Percentiles rank a stretch among this genome's conserved stretches.
phyloP scores from a whole-genome alignment of 2,329 filamentous ascomycete genomes.

The Ascochyta fabae region DNA sequence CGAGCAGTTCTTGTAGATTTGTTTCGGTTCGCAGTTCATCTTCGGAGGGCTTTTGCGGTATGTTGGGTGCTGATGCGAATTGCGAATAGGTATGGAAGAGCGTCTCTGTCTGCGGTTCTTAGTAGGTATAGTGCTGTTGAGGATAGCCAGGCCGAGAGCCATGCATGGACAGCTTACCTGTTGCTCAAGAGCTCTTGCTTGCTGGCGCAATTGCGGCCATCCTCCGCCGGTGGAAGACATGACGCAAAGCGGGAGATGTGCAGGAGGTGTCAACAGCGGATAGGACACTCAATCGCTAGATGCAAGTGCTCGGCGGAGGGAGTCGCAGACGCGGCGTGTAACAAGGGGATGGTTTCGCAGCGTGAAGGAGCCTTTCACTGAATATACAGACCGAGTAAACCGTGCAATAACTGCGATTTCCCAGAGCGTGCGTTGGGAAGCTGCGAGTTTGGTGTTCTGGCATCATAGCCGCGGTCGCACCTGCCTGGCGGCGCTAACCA shows the following conservation, averaged over 20 bases:
- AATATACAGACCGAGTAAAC: not conserved
- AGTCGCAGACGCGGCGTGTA: not conserved
- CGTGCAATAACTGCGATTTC: not conserved
- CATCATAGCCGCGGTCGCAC: slow-evolving; percentile 26
- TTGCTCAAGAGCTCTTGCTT: slow-evolving; percentile 85
- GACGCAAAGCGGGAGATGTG: slow-evolving; percentile 1
- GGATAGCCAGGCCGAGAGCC: slow-evolving; percentile 20
- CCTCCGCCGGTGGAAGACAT: slow-evolving; percentile 56
- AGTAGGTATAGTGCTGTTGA: slow-evolving; percentile 31
- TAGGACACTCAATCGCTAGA: not conserved
- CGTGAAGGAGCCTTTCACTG: not conserved
- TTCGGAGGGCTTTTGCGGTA: slow-evolving; percentile 81
- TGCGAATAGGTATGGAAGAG: slow-evolving; percentile 88
- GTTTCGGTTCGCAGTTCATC: slow-evolving; percentile 82
- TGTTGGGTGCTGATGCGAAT: slow-evolving; percentile 79
- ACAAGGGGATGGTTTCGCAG: not conserved
- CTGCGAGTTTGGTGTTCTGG: slow-evolving; percentile 24
- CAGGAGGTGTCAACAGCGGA: not conserved
- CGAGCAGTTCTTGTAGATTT: slow-evolving; percentile 82
- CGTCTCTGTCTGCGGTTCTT: slow-evolving; percentile 73
- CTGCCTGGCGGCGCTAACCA: slow-evolving; percentile 9
- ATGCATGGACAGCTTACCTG: slow-evolving; percentile 66
- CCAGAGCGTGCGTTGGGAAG: not conserved
- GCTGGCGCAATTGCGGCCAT: slow-evolving; percentile 94
- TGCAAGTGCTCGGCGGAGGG: not conserved